Base-by-base conservation (phyloP, 306 rosid species). In the Prunus salicina region DNA sequence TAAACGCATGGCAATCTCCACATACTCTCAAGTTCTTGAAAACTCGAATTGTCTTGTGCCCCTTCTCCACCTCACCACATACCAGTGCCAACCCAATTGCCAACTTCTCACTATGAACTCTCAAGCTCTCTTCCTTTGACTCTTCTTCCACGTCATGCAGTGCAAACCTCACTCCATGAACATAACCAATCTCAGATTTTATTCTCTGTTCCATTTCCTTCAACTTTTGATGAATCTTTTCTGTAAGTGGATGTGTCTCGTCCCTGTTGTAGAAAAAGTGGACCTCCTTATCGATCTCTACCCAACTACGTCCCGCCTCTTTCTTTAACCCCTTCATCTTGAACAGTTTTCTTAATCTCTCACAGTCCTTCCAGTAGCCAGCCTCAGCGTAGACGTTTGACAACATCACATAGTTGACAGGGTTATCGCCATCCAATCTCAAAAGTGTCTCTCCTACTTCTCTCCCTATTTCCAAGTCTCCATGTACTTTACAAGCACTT, bases 21-120 rank as follows among this genome's bases (percentile, higher is more conserved):
- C 91, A 87, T 2, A 89, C 87, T 79, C 91, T 80, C 83, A 87
- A 73, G 82, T 91, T 91, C 77, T 91, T 91, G 89, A 85, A 91
- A 82, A 87, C 67, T 67, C 83, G 58, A 65, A 85, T 73, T 15
- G 75, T 67, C 49, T 62, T 84, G 64, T 76, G 78, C 63, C 76
- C 76, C 27, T 57, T 76, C 34, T 73, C 77, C 5, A 41, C 12
- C n/a, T 76, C 86, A 16, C 82, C 84, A 55, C 75, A 64, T 49
- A 80, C 80, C 86, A 91, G 76, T 66, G 86, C 91, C 81, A 90
- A 76, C 13, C 91, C 91, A 56, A 90, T 88, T 32, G 91, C 96
- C 81, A 90, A 83, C 76, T 88, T 90, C 84, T 90, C 91, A 64
- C 93, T 83, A 61, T 90, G 96, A 53, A 78, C 60, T 78, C 93